phyloP scores from a whole-genome alignment of 2,329 filamentous ascomycete genomes.

The Bipolaris sorokiniana region DNA sequence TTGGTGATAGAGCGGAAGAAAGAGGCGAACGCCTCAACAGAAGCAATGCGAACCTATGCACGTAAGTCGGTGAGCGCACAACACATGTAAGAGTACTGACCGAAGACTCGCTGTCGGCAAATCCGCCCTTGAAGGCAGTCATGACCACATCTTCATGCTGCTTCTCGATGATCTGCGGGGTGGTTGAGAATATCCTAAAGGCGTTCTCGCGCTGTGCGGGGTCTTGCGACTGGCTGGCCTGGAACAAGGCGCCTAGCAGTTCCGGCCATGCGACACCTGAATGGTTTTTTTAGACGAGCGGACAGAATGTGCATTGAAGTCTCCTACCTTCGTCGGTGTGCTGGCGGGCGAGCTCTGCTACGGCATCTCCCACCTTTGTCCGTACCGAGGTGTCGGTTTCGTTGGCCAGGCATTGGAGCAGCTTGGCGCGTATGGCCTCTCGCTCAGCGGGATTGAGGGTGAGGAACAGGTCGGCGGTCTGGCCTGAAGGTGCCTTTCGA shows the following conservation, averaged over 20 bases:
- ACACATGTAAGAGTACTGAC: slow-evolving; percentile 54
- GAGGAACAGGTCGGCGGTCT: slow-evolving; percentile 82
- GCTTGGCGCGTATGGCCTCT: slow-evolving; percentile 78
- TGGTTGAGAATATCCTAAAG: slow-evolving; percentile 94
- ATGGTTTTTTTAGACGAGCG: slow-evolving; percentile 19
- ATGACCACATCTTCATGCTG: slow-evolving; percentile 93
- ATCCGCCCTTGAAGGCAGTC: slow-evolving; percentile 86
- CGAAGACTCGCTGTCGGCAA: slow-evolving; percentile 83
- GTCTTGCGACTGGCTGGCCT: slow-evolving; percentile 85
- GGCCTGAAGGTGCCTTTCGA: slow-evolving; percentile 72
- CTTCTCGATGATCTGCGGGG: slow-evolving; percentile 92
- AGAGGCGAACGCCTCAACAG: slow-evolving; percentile 94
- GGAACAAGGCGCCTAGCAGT: slow-evolving; percentile 82
- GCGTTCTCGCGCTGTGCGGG: slow-evolving; percentile 86
- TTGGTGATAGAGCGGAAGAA: slow-evolving; percentile 93
- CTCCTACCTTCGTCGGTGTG: slow-evolving; percentile 87
- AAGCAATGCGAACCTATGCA: slow-evolving; percentile 81
- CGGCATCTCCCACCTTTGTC: slow-evolving; percentile 97
- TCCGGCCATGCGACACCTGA: slow-evolving; percentile 87
- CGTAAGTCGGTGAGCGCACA: slow-evolving; percentile 15
- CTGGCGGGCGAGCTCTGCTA: slow-evolving; percentile 92
- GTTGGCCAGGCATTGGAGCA: slow-evolving; percentile 75
- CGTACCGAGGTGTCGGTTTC: slow-evolving; percentile 78
- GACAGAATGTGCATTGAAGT: neutral
- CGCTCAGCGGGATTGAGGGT: slow-evolving; percentile 77